A percentile compares a stretch with the other conserved stretches of the same genome.
Evolutionary conservation across 768 basidiomycete genomes (phyloP).

Genomic region (Suillus bovinus): DNA sequence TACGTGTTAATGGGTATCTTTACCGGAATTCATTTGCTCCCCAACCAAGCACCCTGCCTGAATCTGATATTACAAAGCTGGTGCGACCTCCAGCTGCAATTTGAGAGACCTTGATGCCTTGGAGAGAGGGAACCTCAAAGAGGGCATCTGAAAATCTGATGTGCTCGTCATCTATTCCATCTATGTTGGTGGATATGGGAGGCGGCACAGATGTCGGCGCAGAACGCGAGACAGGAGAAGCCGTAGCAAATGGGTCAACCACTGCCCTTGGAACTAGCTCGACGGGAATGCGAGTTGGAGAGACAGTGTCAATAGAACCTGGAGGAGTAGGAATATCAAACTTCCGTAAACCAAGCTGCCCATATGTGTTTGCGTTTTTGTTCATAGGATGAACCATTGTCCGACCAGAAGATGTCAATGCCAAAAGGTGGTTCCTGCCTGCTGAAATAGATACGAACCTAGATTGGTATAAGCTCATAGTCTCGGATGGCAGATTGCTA

Average conservation of each 20-base stretch:
- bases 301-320: slow-evolving; percentile 16
- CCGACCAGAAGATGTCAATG: slow-evolving; percentile 69
- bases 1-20: slow-evolving; percentile 16
- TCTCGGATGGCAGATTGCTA: slow-evolving; percentile 3
- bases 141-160: slow-evolving; percentile 69
- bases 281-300: slow-evolving; percentile 40
- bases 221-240: slow-evolving; percentile 41
- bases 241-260: slow-evolving; percentile 49
- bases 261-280: slow-evolving; percentile 60
- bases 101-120: slow-evolving; percentile 61
- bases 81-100: slow-evolving; percentile 71
- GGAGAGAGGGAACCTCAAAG: slow-evolving; percentile 76
- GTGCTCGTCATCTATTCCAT: slow-evolving; percentile 36
- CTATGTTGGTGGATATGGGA: slow-evolving; percentile 27
- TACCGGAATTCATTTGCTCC: slow-evolving; percentile 89
- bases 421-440: slow-evolving; percentile 73
- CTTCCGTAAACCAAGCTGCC: slow-evolving; percentile 81
- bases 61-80: slow-evolving; percentile 68
- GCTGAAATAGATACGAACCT: slow-evolving; percentile 77
- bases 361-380: slow-evolving; percentile 72
- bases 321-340: slow-evolving; percentile 46
- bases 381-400: slow-evolving; percentile 78
- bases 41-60: slow-evolving; percentile 82
- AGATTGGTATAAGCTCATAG: slow-evolving; percentile 12
- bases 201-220: slow-evolving; percentile 19